Evolutionary conservation across 1,284 basidiomycete species (phyloP).

Genomic region (Neolentinus lepideus): DNA sequence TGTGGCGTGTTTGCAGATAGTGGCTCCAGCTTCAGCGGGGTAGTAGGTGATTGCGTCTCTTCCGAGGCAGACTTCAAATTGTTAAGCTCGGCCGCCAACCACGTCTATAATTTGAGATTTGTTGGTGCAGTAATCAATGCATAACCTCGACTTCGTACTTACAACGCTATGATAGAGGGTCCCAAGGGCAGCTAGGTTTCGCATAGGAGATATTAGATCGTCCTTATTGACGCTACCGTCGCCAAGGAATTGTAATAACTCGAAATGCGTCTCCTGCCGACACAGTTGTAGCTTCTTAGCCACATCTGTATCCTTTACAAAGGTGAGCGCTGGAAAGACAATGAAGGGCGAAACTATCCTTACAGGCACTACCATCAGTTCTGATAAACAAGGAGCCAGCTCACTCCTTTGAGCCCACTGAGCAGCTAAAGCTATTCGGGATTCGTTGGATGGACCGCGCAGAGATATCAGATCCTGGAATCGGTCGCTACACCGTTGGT

Average conservation of each 20-base stretch:
- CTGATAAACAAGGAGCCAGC: conserved; percentile 63
- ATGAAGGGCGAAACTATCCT: conserved; percentile 14
- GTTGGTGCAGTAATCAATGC: neutral
- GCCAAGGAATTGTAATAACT: conserved; percentile 51
- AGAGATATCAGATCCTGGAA: conserved; percentile 70
- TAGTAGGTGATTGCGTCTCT: conserved; percentile 43
- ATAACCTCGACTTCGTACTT: neutral
- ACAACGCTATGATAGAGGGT: conserved; percentile 86
- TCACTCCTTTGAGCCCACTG: conserved; percentile 86
- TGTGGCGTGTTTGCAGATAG: conserved; percentile 41
- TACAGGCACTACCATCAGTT: conserved; percentile 41
- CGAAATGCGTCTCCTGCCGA: conserved; percentile 71
- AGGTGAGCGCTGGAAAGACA: neutral
- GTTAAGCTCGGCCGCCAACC: conserved; percentile 71
- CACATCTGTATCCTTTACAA: conserved; percentile 30
- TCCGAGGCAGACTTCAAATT: conserved; percentile 59
- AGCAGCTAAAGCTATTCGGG: conserved; percentile 59
- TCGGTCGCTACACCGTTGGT: conserved; percentile 86
- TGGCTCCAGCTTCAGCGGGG: conserved; percentile 42
- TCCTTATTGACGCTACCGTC: conserved; percentile 45
- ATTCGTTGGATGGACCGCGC: conserved; percentile 29
- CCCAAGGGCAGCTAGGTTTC: conserved; percentile 74
- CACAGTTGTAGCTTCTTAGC: conserved; percentile 49
- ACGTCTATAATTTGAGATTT: conserved; percentile 42
- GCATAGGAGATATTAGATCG: conserved; percentile 72